Evolutionary conservation across 176 grass and related monocot genomes (phyloP), one percentile per base, ranked within the genome.

Genomic region (Cymbopogon citratus): DNA sequence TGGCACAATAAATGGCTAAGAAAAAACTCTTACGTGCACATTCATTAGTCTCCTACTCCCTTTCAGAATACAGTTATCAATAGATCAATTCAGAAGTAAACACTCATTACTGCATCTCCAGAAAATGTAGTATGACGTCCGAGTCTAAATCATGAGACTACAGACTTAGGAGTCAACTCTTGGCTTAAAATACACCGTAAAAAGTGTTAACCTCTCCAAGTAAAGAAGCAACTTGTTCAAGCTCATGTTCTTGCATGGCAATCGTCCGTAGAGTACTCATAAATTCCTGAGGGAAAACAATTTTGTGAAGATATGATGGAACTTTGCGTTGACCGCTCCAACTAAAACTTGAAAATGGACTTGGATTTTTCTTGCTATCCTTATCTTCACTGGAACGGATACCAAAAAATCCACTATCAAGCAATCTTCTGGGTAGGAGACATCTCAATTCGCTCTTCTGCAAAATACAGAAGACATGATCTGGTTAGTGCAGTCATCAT

Each of bases 391-490:
- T 10, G 26, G 78, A 80, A 86, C 35, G 35, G 38, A 49, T 84
- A 84, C 88, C 75, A 19, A 94, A 98, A 87, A 94, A 98, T 81
- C 90, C 95, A 59, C 81, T 81, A 57, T 92, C 84, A 83, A 98
- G 95, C 84, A 89, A 89, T 81, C 41, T 81, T 89, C 63, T 85
- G 60, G 90, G 92, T 48, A 98, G 84, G 39, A 98, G 92, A 49
- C 90, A 98, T 84, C 95, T 89, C 86, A 98, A 72, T 88, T 98
- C 88, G 21, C 82, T 88, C 60, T 89, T 91, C 95, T 98, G 90
- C 73, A 93, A 81, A 83, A 83, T 11, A 76, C 40, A 52, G 62
- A 76, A 73, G 15, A 64, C 18, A 57, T 35, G 2, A 63, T 85
- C 34, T 12, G 15, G 7, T 70, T 41, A 63, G 5, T 69, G 11